Percentiles rank a stretch among this genome's conserved stretches.
Conservation (phyloP, 495 filamentous ascomycete genomes). For the Talaromyces adpressus region DNA sequence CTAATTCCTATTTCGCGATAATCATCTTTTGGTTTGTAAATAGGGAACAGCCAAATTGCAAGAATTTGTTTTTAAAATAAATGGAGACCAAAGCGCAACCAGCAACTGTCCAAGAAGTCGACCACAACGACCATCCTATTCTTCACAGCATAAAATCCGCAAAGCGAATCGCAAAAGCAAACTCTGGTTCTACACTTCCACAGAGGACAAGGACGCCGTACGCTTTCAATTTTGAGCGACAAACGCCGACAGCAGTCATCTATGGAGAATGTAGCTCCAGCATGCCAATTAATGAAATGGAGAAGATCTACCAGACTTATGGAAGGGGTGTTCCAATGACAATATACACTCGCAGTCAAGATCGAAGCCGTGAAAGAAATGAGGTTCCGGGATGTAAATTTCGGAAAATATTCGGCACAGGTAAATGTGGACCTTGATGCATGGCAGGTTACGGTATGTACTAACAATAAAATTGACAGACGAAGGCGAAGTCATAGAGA, state of each 20-base stretch:
- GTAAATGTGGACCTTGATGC: not conserved
- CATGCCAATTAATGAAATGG: not conserved
- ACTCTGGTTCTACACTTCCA: not conserved
- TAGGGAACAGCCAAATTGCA: no score
- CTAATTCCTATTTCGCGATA: no score
- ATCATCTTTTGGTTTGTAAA: no score
- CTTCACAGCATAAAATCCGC: not conserved
- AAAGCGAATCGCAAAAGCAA: not conserved
- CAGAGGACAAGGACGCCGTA: not conserved
- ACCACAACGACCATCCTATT: not conserved
- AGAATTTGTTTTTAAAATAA: no score
- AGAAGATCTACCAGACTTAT: not conserved
- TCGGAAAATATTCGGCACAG: conserved; percentile 12
- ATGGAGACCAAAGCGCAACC: not conserved
- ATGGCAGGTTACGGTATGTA: not conserved
- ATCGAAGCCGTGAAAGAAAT: conserved; percentile 8
- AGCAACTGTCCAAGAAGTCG: not conserved
- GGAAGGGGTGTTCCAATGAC: conserved; percentile 1
- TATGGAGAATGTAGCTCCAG: no score
- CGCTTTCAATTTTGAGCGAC: no score
- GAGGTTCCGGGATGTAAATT: conserved; percentile 10
- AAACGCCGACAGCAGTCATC: no score
- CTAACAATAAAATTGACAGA: not conserved
- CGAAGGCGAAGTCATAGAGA: not conserved
- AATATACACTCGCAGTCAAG: conserved; percentile 11